These are phyloP conservation scores for Eucalyptus pauciflora DNA, from an alignment of 345 rosid genomes.

Conservation along the genomic window DNA sequence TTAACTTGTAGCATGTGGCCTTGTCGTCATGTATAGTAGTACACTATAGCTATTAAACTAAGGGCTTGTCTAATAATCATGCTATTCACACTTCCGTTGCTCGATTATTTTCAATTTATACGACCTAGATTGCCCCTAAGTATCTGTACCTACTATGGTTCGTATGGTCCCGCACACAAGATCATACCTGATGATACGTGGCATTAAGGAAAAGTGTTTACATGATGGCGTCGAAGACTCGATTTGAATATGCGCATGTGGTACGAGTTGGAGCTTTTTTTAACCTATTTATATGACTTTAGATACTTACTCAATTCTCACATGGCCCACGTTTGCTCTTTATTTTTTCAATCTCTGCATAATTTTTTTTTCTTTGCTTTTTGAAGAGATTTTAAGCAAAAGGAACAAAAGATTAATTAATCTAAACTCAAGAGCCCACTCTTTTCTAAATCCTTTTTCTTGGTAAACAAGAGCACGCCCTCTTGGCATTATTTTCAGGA, in stretches of 20 bases:
- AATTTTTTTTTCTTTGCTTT: not conserved
- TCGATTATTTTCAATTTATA: not conserved
- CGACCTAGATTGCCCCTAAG: not conserved
- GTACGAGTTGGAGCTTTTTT: not conserved
- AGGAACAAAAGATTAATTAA: not conserved
- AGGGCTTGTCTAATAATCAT: not conserved
- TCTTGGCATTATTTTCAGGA: not conserved
- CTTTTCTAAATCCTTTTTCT: not conserved
- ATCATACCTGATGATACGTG: not conserved
- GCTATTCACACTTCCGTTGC: not conserved
- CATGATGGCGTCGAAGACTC: not conserved
- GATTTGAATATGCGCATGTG: not conserved
- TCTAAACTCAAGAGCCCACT: not conserved
- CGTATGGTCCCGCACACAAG: not conserved
- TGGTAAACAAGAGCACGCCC: not conserved
- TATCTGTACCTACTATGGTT: not conserved
- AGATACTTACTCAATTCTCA: not conserved
- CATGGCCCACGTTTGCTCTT: not conserved
- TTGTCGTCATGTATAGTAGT: not conserved
- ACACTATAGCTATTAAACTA: not conserved
- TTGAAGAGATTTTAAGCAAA: not conserved
- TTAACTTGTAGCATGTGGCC: not conserved
- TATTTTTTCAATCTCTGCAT: not conserved
- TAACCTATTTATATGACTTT: not conserved
- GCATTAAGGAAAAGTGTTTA: not conserved